A percentile compares a stretch with the other conserved stretches of the same genome.
These are phyloP conservation scores for Flaveria sonorensis DNA, from an alignment of 129 eudicot species.

Conservation along the genomic window DNA sequence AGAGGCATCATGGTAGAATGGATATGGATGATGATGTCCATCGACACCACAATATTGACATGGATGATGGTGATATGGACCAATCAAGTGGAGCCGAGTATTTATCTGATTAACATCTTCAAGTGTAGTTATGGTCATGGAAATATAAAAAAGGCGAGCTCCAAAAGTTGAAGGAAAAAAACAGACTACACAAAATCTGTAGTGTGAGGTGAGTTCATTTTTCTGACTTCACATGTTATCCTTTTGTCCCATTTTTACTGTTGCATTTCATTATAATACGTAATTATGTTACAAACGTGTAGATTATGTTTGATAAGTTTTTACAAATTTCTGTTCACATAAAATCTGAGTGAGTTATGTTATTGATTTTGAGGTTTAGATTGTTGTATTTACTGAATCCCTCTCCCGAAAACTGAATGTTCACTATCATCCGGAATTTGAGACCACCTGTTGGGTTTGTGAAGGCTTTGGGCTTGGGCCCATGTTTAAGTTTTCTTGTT, in stretches of 20 bases:
- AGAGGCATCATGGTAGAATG: conserved; percentile 37
- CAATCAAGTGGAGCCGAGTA: conserved; percentile 38
- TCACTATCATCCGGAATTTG: background rate
- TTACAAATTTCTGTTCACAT: conserved; percentile 1
- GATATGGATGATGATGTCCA: conserved; percentile 36
- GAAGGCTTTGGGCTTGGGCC: too few relatives aligned
- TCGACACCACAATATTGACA: conserved; percentile 27
- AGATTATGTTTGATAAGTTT: conserved; percentile 31
- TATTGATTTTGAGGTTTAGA: background rate
- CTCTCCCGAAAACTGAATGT: background rate
- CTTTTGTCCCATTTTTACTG: conserved; percentile 9
- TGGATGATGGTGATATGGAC: conserved; percentile 39
- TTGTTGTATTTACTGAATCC: background rate
- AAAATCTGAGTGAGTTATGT: background rate
- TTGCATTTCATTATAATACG: conserved; percentile 12
- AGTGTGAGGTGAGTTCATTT: conserved; percentile 22
- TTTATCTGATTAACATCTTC: conserved; percentile 23
- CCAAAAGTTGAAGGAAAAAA: conserved; percentile 9
- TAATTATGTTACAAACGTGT: conserved; percentile 16
- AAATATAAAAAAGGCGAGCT: conserved; percentile 14
- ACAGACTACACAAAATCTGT: conserved; percentile 14
- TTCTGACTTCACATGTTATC: conserved; percentile 3
- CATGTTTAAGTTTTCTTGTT: too few relatives aligned
- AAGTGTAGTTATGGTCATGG: conserved; percentile 13
- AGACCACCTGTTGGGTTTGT: too few relatives aligned